Base-by-base conservation (phyloP, 495 filamentous ascomycete genomes). In the Neurospora sp. region DNA sequence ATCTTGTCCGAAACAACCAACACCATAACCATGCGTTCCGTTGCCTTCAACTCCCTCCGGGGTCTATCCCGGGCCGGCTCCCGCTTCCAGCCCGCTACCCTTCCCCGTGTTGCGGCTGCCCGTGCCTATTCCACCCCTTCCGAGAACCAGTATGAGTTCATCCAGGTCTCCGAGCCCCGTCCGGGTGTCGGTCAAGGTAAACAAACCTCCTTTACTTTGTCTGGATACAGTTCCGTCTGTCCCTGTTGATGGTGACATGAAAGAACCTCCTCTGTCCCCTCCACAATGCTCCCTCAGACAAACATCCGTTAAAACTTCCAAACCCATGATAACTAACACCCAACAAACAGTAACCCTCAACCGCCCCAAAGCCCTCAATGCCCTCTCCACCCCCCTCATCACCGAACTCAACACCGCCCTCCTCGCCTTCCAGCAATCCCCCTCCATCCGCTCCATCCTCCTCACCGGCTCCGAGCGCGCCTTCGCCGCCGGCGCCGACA, bases 401-500 rank as follows among this genome's bases (percentile, higher is more conserved):
- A 82, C 79, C 45, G 96, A 99, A 83, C 87, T 99, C 79, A 98
- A 98, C 82, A 80, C 88, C 71, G 93, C 94, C 38, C 89, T 99
- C 74, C 83, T 81, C 73, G 84, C 86, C 69, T 88, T 96, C 82
- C 91, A 97, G 76, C 77, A 86, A 69, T 89, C 92, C 77, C 87
- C 89, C 69, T 81, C 83, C 70, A 90, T 93, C 74, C 87, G 90
- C 40, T 90, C 90, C 65, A 92, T 97, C 74, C 83, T 99, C 69
- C 89, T 99, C 47, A 98, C 96, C 0, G 96, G 96, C 69, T 93
- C 88, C 73, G 87, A 91, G 71, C 91, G 90, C 79, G 93, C 95
- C 61, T 99, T 99, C 80, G 96, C 96, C 3, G 96, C 96, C 73
- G 96, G 96, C 71, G 96, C 96, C 72, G 96, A 99, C 83, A 99